phyloP scores from a whole-genome alignment of 2,329 filamentous ascomycete genomes.

The Aspergillus brasiliensis region DNA sequence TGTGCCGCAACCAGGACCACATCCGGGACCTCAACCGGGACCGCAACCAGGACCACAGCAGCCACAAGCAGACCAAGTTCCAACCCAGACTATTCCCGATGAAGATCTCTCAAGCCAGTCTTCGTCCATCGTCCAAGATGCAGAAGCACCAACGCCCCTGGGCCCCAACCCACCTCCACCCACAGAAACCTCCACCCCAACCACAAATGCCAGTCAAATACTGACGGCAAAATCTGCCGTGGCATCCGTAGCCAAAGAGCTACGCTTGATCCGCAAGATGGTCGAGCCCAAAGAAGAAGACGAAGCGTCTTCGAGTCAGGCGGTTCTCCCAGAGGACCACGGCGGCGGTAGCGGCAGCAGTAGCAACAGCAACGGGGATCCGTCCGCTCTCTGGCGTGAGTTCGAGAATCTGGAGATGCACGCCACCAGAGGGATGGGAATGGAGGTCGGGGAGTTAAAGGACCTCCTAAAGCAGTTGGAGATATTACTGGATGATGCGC shows the following conservation, averaged over 20 bases:
- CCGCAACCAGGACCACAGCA: slow-evolving; percentile 38
- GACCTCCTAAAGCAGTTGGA: neutral
- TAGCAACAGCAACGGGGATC: neutral
- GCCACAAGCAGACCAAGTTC: slow-evolving; percentile 67
- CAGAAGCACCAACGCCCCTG: neutral
- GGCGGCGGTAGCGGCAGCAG: neutral
- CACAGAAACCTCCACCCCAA: neutral
- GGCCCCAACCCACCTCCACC: neutral
- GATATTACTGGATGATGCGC: neutral
- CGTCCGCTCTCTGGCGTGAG: neutral
- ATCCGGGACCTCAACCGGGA: neutral
- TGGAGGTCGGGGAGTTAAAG: neutral
- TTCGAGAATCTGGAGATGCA: neutral
- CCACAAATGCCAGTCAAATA: neutral
- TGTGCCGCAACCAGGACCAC: neutral
- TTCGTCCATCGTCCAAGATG: too few relatives aligned
- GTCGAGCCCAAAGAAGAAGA: neutral
- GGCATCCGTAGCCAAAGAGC: neutral
- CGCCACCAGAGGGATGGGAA: neutral
- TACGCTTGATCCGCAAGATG: neutral
- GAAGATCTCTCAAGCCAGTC: too few relatives aligned
- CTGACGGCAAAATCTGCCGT: neutral
- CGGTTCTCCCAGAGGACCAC: neutral
- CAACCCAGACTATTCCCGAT: too few relatives aligned
- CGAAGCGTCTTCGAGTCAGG: too few relatives aligned